A percentile compares a stretch with the other conserved stretches of the same genome.
Evolutionary conservation across 768 basidiomycete species (phyloP).

Genomic region (Holtermannia corniformis): DNA sequence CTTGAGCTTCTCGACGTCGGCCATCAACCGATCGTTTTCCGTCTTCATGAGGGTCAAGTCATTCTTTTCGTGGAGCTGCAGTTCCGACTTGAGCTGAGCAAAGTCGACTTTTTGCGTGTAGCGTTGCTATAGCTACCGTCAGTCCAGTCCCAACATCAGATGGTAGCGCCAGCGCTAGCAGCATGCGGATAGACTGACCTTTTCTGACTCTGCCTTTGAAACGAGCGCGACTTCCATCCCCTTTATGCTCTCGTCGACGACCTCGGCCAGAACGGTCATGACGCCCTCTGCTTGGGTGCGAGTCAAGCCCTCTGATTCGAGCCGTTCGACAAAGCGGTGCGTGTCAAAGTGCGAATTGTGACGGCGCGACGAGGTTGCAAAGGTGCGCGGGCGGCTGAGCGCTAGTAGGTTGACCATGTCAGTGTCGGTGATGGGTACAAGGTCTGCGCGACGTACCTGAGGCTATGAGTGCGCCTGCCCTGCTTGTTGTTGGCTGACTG

Average conservation of each 20-base stretch:
- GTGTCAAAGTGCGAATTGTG: slow-evolving; percentile 75
- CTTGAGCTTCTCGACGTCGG: slow-evolving; percentile 90
- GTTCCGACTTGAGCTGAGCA: slow-evolving; percentile 88
- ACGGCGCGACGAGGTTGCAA: slow-evolving; percentile 4
- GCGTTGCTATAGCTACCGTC: slow-evolving; percentile 27
- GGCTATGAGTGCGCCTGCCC: slow-evolving; percentile 22
- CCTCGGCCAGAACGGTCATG: slow-evolving; percentile 92
- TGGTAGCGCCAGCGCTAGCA: neutral
- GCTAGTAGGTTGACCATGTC: neutral
- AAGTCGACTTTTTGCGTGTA: slow-evolving; percentile 66
- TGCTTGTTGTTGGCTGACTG: slow-evolving; percentile 18
- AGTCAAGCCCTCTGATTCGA: slow-evolving; percentile 80
- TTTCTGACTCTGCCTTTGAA: slow-evolving; percentile 90
- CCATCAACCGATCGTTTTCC: slow-evolving; percentile 83
- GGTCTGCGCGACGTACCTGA: slow-evolving; percentile 11
- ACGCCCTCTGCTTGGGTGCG: slow-evolving; percentile 91
- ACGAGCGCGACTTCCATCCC: slow-evolving; percentile 97
- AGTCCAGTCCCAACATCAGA: neutral
- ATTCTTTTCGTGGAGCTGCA: slow-evolving; percentile 94
- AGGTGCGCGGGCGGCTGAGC: neutral
- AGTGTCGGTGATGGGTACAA: neutral
- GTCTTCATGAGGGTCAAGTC: slow-evolving; percentile 90
- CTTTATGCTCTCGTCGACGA: slow-evolving; percentile 90
- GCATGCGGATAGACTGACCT: slow-evolving; percentile 49
- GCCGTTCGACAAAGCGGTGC: slow-evolving; percentile 81